A percentile compares a stretch with the other conserved stretches of the same genome.
These are phyloP conservation scores for Leccinum ochraceum DNA, from an alignment of 768 basidiomycete species.

Conservation along the genomic window DNA sequence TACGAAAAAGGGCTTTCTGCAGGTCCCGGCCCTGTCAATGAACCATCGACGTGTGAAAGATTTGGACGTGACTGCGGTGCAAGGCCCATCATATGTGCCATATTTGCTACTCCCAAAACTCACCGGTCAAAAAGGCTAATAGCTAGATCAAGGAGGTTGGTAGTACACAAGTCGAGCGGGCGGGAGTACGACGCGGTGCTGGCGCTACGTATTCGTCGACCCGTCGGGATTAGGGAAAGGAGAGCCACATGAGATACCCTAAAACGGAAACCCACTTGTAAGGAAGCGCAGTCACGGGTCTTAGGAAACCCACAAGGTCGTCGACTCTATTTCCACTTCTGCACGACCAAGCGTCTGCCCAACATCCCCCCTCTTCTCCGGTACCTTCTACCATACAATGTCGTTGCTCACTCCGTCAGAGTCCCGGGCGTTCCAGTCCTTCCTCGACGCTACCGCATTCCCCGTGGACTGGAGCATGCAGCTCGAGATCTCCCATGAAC, in stretches of 20 bases:
- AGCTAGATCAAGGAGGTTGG: neutral
- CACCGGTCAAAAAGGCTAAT: neutral
- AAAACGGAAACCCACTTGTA: slow-evolving; percentile 26
- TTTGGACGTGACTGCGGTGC: neutral
- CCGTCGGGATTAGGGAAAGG: slow-evolving; percentile 3
- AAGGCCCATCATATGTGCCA: neutral
- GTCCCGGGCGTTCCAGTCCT: slow-evolving; percentile 67
- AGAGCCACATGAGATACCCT: slow-evolving; percentile 19
- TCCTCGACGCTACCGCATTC: slow-evolving; percentile 51
- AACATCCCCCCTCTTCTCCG: neutral
- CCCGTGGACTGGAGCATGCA: slow-evolving; percentile 51
- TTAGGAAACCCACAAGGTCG: slow-evolving; percentile 21
- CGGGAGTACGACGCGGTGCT: neutral
- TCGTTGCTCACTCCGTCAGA: slow-evolving; percentile 68
- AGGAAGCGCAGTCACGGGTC: slow-evolving; percentile 33
- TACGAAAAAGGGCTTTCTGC: neutral
- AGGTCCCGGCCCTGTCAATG: neutral
- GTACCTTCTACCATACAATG: slow-evolving; percentile 35
- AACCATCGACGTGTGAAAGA: neutral
- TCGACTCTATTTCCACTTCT: slow-evolving; percentile 12
- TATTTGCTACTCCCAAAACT: neutral
- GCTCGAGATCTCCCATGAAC: slow-evolving; percentile 40
- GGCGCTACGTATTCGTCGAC: neutral
- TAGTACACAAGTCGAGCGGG: neutral
- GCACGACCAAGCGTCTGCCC: neutral